phyloP scores from a whole-genome alignment of 2,329 filamentous ascomycete species.

The Arthrobotrys pseudoclavata region DNA sequence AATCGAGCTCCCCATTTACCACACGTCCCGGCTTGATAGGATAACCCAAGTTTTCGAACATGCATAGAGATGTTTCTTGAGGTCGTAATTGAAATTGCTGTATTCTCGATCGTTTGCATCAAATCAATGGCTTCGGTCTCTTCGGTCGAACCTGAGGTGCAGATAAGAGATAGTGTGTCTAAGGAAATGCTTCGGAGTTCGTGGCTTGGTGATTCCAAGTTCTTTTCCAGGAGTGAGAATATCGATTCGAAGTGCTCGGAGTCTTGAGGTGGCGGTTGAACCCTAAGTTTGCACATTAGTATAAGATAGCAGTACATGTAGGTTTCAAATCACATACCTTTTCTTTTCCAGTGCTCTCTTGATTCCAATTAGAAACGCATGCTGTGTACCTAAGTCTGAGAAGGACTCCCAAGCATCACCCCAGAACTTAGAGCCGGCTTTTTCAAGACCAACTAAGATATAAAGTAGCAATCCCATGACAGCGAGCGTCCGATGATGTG shows the following conservation, averaged over 20 bases:
- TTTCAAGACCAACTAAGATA: conserved; percentile 30
- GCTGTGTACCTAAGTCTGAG: conserved; percentile 15
- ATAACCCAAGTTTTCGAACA: conserved; percentile 79
- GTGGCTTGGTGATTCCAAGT: conserved; percentile 81
- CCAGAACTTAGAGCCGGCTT: conserved; percentile 24
- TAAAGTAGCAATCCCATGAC: conserved; percentile 36
- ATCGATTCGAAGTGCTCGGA: conserved; percentile 32
- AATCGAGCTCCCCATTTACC: conserved; percentile 34
- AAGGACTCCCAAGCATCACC: conserved; percentile 30
- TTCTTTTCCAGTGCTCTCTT: conserved; percentile 38
- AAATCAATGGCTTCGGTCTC: conserved; percentile 71
- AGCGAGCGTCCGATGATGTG: neutral
- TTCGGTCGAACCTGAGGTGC: conserved; percentile 69
- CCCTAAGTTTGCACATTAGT: conserved; percentile 12
- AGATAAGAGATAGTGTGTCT: conserved; percentile 76
- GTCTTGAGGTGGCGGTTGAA: conserved; percentile 20
- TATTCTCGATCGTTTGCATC: conserved; percentile 85
- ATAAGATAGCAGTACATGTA: neutral
- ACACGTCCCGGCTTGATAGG: conserved; percentile 66
- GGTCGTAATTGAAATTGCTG: conserved; percentile 81
- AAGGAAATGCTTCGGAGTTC: conserved; percentile 74
- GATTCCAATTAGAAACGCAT: conserved; percentile 35
- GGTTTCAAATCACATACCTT: conserved; percentile 10
- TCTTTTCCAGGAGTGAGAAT: conserved; percentile 67
- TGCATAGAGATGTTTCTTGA: conserved; percentile 85